Conservation (phyloP, 2,329 filamentous ascomycete species). For the Colletotrichum cuscutae region DNA sequence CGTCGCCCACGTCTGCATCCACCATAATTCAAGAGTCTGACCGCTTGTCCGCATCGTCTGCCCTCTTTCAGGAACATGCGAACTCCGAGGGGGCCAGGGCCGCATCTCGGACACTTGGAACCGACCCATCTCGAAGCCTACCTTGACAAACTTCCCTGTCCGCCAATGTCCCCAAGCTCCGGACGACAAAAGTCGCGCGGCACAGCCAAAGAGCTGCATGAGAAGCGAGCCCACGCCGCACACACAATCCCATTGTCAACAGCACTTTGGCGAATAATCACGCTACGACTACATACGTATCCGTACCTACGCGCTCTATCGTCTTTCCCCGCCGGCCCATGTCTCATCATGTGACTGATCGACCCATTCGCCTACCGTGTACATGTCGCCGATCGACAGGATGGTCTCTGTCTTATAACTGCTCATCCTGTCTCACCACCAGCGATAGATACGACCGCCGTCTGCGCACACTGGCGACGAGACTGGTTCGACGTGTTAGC, state of each 20-base stretch:
- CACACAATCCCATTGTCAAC: not conserved
- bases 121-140: constrained; percentile 6
- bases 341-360: not conserved
- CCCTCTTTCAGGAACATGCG: constrained; percentile 8
- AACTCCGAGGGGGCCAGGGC: not conserved
- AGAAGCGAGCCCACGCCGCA: constrained; percentile 20
- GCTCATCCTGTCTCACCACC: not conserved
- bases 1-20: not conserved
- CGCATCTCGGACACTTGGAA: constrained; percentile 8
- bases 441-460: not conserved
- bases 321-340: not conserved
- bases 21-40: constrained; percentile 1
- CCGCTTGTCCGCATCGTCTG: constrained; percentile 20
- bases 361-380: not conserved
- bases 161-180: not conserved
- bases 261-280: not conserved
- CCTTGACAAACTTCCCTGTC: constrained; percentile 7
- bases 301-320: not conserved
- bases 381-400: not conserved
- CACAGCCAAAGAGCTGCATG: constrained; percentile 15
- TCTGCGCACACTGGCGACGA: not conserved
- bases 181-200: not conserved
- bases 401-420: not conserved
- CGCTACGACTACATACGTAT: not conserved
- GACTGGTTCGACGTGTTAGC: not conserved